A percentile compares a stretch with the other conserved stretches of the same genome.
phyloP scores from a whole-genome alignment of 768 basidiomycete genomes.

The Trametes cubensis region DNA sequence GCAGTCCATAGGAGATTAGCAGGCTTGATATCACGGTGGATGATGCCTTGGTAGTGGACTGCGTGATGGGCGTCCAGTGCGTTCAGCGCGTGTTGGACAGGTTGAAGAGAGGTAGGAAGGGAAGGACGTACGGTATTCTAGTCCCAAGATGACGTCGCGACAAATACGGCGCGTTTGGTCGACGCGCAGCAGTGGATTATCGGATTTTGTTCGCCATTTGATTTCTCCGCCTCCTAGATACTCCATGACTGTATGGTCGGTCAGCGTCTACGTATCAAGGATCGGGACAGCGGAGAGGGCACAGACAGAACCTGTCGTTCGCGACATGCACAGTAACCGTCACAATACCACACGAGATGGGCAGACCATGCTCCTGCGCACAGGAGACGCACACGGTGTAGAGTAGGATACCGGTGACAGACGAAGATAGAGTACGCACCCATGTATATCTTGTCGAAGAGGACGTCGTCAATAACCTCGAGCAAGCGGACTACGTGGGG shows the following conservation, averaged over 20 bases:
- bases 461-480: constrained; percentile 94
- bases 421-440: constrained; percentile 53
- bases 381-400: constrained; percentile 3
- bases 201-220: constrained; percentile 72
- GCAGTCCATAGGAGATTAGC: constrained; percentile 92
- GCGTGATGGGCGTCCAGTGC: constrained; percentile 8
- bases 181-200: constrained; percentile 77
- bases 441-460: constrained; percentile 89
- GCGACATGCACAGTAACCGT: neutral
- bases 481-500: constrained; percentile 86
- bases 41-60: constrained; percentile 98
- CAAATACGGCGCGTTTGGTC: constrained; percentile 85
- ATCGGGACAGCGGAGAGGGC: constrained; percentile 9
- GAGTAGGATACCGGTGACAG: constrained; percentile 1
- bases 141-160: constrained; percentile 89
- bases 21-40: constrained; percentile 99
- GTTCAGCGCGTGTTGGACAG: neutral
- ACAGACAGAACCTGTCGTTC: constrained; percentile 5
- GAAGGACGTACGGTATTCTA: constrained; percentile 83
- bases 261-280: constrained; percentile 27
- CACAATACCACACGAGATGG: neutral
- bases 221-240: constrained; percentile 95
- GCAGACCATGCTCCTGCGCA: neutral
- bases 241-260: constrained; percentile 75
- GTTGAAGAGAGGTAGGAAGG: constrained; percentile 20